phyloP scores from a whole-genome alignment of 2,329 filamentous ascomycete genomes.

The Colletotrichum lupini region DNA sequence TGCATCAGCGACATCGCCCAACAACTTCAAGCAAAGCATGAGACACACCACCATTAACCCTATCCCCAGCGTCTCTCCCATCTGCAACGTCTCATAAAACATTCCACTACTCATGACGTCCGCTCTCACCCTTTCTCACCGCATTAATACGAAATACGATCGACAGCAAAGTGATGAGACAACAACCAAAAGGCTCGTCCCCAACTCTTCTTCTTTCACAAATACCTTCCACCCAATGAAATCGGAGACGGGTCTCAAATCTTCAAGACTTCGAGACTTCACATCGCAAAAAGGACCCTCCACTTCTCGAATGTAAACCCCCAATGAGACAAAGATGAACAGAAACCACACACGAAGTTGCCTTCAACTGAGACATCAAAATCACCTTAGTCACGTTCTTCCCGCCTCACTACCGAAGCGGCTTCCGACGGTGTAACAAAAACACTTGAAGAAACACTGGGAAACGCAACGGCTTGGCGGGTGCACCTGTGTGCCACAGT shows the following conservation, averaged over 20 bases:
- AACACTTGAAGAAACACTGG: no score
- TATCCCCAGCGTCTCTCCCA: not conserved
- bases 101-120: not conserved
- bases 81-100: not conserved
- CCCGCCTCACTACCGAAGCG: not conserved
- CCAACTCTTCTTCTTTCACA: not conserved
- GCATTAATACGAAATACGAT: not conserved
- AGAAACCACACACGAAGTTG: not conserved
- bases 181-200: not conserved
- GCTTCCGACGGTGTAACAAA: not conserved
- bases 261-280: not conserved
- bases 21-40: not conserved
- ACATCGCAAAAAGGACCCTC: no score
- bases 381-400: not conserved
- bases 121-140: not conserved
- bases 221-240: not conserved
- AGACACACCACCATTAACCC: not conserved
- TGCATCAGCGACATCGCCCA: not conserved
- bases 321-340: not conserved
- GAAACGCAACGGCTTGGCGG: not conserved
- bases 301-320: no score
- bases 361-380: not conserved
- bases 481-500: not conserved
- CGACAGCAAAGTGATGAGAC: not conserved
- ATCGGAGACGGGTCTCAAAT: not conserved